These are phyloP conservation scores for Ganoderma multipileum DNA, from an alignment of 1,284 basidiomycete species.

Conservation along the genomic window DNA sequence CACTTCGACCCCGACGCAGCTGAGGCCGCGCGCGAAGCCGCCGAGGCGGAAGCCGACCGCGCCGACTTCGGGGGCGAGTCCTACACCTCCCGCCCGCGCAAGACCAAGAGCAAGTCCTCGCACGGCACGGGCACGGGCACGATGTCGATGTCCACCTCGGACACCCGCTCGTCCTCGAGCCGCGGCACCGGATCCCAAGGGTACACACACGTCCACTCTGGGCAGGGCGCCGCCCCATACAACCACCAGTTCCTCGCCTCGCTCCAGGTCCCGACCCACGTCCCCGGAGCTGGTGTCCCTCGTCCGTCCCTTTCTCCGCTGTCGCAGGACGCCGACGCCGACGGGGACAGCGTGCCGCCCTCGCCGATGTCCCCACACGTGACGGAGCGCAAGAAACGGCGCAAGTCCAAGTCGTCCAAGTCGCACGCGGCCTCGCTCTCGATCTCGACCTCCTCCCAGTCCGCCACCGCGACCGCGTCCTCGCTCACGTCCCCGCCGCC, in stretches of 20 bases:
- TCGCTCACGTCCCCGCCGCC: conserved; percentile 32
- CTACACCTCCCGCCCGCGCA: conserved; percentile 49
- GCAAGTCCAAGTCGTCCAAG: conserved; percentile 24
- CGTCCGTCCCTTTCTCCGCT: conserved; percentile 21
- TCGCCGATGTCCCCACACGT: conserved; percentile 7
- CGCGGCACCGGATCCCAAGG: conserved; percentile 60
- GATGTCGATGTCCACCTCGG: conserved; percentile 44
- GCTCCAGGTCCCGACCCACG: conserved; percentile 12
- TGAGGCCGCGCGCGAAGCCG: conserved; percentile 35
- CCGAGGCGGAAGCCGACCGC: conserved; percentile 51
- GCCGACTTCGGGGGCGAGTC: conserved; percentile 67
- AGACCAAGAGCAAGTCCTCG: conserved; percentile 32
- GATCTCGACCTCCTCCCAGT: conserved; percentile 22
- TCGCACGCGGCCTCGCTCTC: conserved; percentile 37
- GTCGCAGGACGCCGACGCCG: conserved; percentile 9
- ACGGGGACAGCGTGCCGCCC: conserved; percentile 8
- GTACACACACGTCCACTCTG: conserved; percentile 17
- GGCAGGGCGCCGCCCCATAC: conserved; percentile 32
- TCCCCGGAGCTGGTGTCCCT: not conserved
- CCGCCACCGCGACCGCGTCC: conserved; percentile 35
- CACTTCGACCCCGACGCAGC: conserved; percentile 27
- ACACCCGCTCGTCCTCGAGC: conserved; percentile 54
- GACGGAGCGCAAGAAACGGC: conserved; percentile 29
- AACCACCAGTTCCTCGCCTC: conserved; percentile 42
- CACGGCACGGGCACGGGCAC: conserved; percentile 41